These are phyloP conservation scores for Epichloe festucae DNA, from an alignment of 2,329 filamentous ascomycete species.

Conservation along the genomic window DNA sequence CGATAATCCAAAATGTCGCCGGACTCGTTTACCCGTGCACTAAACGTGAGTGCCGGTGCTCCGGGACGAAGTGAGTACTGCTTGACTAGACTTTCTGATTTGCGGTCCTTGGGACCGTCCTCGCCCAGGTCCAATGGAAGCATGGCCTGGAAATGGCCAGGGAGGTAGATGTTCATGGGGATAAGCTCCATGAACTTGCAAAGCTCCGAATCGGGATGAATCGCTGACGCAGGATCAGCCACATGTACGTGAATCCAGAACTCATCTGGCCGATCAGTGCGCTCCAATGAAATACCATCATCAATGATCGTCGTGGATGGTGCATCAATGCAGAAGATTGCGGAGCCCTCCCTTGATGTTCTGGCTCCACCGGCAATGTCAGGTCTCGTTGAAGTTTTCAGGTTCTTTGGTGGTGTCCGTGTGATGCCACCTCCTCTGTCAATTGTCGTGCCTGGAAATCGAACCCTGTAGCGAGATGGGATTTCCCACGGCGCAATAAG, in stretches of 20 bases:
- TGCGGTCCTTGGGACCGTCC: constrained; percentile 16
- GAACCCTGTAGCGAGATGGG: constrained; percentile 45
- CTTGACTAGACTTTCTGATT: constrained; percentile 28
- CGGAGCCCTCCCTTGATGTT: constrained; percentile 42
- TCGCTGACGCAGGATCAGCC: constrained; percentile 63
- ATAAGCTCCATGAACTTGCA: constrained; percentile 48
- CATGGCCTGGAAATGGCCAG: constrained; percentile 46
- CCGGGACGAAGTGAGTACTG: constrained; percentile 40
- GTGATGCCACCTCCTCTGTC: constrained; percentile 28
- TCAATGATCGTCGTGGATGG: constrained; percentile 58
- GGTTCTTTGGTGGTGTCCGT: constrained; percentile 19
- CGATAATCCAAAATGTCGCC: constrained; percentile 42
- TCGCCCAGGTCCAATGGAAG: constrained; percentile 28
- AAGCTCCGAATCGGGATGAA: constrained; percentile 44
- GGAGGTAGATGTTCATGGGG: constrained; percentile 45
- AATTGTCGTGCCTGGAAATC: constrained; percentile 36
- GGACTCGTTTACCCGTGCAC: constrained; percentile 38
- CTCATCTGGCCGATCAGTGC: constrained; percentile 35
- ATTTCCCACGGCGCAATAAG: constrained; percentile 60
- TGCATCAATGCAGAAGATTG: constrained; percentile 62
- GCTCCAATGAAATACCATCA: constrained; percentile 63
- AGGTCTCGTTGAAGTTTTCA: constrained; percentile 22
- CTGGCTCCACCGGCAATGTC: constrained; percentile 39
- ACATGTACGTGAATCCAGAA: constrained; percentile 70
- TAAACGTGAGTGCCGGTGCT: constrained; percentile 47